Conservation (phyloP, 2,329 filamentous ascomycete species). For the Stagonosporopsis rhizophila region DNA sequence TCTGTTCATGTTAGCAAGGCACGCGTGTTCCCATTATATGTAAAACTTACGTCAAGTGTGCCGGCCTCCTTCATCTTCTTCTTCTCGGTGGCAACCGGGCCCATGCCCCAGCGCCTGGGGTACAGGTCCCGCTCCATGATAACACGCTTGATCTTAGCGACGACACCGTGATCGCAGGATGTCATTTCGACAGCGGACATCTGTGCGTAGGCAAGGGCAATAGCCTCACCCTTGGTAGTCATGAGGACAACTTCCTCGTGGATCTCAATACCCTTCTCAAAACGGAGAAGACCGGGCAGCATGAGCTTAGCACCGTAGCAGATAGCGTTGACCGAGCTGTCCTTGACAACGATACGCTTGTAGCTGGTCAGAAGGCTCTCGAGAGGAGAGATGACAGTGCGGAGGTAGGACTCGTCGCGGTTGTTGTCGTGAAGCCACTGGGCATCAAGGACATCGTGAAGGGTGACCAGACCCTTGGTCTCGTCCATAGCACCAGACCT, state of each 20-base stretch:
- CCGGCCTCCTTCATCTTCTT: constrained; percentile 99
- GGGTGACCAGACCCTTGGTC: constrained; percentile 84
- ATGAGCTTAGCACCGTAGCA: constrained; percentile 99
- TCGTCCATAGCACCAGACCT: constrained; percentile 95
- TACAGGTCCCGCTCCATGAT: constrained; percentile 99
- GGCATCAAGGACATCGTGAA: constrained; percentile 94
- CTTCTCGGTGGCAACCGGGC: constrained; percentile 92
- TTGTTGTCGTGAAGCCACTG: constrained; percentile 97
- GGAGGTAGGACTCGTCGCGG: constrained; percentile 89
- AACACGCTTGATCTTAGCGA: constrained; percentile 98
- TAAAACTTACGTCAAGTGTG: constrained; percentile 78
- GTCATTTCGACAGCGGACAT: constrained; percentile 99
- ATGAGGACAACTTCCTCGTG: constrained; percentile 97
- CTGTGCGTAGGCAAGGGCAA: constrained; percentile 92
- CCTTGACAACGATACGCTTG: constrained; percentile 98
- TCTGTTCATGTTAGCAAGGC: constrained; percentile 58
- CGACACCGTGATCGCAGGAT: constrained; percentile 95
- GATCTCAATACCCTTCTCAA: constrained; percentile 89
- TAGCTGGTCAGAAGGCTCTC: constrained; percentile 92
- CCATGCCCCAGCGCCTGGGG: constrained; percentile 94
- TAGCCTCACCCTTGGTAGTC: constrained; percentile 99
- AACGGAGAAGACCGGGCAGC: constrained; percentile 93
- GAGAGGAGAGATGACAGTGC: constrained; percentile 87
- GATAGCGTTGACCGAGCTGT: constrained; percentile 93
- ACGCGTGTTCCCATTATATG: not conserved